Conservation (phyloP, 164 flowering plant species). For the Aristolochia contorta region DNA sequence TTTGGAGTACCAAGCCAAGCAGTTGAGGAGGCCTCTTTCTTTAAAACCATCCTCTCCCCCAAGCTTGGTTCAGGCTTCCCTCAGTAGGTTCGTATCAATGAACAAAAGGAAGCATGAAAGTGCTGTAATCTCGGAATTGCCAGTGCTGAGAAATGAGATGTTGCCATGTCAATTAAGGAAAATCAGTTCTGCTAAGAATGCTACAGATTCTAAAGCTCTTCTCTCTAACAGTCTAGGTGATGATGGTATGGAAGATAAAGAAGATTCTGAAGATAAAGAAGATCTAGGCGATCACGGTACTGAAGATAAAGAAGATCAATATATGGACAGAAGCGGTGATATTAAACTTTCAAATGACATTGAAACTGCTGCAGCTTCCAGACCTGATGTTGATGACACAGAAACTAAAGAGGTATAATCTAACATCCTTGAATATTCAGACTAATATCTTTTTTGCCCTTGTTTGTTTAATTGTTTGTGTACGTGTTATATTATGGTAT, state of each 20-base stretch:
- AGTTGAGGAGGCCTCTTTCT: constrained; percentile 6
- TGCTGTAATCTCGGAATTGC: constrained; percentile 58
- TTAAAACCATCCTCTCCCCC: constrained; percentile 19
- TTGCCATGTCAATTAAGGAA: constrained; percentile 23
- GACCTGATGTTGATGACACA: constrained; percentile 8
- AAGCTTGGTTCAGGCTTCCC: constrained; percentile 46
- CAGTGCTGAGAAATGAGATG: constrained; percentile 58
- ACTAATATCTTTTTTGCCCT: neutral
- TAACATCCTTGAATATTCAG: neutral
- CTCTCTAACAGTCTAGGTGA: constrained; percentile 12
- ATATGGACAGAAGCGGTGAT: constrained; percentile 17
- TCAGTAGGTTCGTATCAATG: constrained; percentile 51
- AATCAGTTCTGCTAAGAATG: constrained; percentile 15
- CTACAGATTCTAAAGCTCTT: constrained; percentile 18
- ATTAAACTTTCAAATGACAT: constrained; percentile 13
- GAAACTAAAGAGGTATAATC: constrained; percentile 29
- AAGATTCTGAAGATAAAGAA: constrained; percentile 5
- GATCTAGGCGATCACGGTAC: constrained; percentile 6
- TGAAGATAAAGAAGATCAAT: constrained; percentile 19
- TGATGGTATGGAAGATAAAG: constrained; percentile 19
- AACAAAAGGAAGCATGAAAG: constrained; percentile 71
- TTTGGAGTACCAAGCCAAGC: constrained; percentile 7
- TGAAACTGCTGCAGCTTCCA: constrained; percentile 14
- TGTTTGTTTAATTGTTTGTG: constrained; percentile 1
- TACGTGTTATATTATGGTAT: too few relatives aligned